Evolutionary conservation across 805 yeast species (phyloP).

Genomic region (Saccharomycopsis capsularis): DNA sequence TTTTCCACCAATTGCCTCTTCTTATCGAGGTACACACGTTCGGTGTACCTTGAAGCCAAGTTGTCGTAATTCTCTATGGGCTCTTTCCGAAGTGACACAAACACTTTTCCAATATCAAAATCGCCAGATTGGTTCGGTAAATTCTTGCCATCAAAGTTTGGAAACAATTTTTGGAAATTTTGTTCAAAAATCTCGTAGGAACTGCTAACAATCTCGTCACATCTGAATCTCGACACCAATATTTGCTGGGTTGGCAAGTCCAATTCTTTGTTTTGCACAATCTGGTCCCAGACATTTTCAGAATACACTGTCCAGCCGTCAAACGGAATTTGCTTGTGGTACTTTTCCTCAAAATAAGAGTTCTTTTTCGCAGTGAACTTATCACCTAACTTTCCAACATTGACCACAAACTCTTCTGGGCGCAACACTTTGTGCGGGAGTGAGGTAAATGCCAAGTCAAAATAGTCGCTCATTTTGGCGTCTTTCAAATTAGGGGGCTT

Average conservation of each 20-base stretch:
- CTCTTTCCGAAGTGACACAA: conserved; percentile 38
- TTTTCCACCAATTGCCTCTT: conserved; percentile 41
- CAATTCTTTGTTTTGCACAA: conserved; percentile 84
- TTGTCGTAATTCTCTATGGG: conserved; percentile 53
- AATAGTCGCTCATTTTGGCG: conserved; percentile 61
- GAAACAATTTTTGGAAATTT: conserved; percentile 28
- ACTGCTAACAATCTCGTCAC: conserved; percentile 74
- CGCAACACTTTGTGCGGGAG: conserved; percentile 82
- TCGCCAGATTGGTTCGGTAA: conserved; percentile 18
- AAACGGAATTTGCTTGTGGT: conserved; percentile 81
- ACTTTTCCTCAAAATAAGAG: conserved; percentile 53
- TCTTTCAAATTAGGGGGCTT: conserved; percentile 63
- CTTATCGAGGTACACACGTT: conserved; percentile 59
- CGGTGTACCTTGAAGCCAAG: conserved; percentile 69
- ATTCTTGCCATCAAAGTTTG: conserved; percentile 26
- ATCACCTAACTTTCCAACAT: conserved; percentile 58
- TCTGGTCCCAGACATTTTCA: conserved; percentile 88
- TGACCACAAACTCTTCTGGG: conserved; percentile 58
- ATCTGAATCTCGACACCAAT: conserved; percentile 86
- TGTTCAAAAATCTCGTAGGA: conserved; percentile 38
- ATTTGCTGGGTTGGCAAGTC: conserved; percentile 97
- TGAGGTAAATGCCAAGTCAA: conserved; percentile 76
- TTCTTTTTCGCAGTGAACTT: conserved; percentile 35
- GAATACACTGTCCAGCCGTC: conserved; percentile 97
- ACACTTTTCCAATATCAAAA: conserved; percentile 33